phyloP scores from a whole-genome alignment of 163 green algal genomes.

The Chlamydomonas reinhardtii region DNA sequence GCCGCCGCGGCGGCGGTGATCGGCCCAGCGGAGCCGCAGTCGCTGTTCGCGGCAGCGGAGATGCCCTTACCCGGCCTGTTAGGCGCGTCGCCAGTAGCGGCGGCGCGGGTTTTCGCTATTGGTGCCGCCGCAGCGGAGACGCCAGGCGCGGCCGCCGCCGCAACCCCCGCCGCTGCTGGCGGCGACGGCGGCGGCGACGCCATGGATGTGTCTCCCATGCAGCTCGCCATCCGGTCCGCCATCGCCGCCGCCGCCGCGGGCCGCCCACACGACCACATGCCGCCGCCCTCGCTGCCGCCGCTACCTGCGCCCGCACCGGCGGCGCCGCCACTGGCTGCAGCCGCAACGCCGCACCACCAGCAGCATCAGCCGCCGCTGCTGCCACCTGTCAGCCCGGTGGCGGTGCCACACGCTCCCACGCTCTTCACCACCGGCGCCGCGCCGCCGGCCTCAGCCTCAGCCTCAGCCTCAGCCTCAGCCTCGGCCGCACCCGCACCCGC shows the following conservation, averaged over 20 bases:
- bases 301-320: neutral
- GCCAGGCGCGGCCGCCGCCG: too few relatives aligned
- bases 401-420: neutral
- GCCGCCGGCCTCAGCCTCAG: neutral
- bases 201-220: neutral
- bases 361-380: neutral
- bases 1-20: too few relatives aligned
- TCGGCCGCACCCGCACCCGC: neutral
- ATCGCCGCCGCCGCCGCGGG: neutral
- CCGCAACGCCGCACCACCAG: neutral
- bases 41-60: too few relatives aligned
- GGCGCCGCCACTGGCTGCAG: neutral
- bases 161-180: too few relatives aligned
- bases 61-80: too few relatives aligned
- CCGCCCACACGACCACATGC: slow-evolving; percentile 9
- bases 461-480: neutral
- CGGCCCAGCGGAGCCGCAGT: too few relatives aligned
- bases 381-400: too few relatives aligned
- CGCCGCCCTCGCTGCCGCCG: slow-evolving; percentile 10
- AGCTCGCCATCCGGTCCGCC: slow-evolving; percentile 36
- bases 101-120: too few relatives aligned
- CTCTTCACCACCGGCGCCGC: neutral
- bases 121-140: too few relatives aligned
- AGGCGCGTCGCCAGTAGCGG: too few relatives aligned
- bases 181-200: too few relatives aligned